Evolutionary conservation across 2,329 filamentous ascomycete genomes (phyloP).

Genomic region (Cercospora sp.): DNA sequence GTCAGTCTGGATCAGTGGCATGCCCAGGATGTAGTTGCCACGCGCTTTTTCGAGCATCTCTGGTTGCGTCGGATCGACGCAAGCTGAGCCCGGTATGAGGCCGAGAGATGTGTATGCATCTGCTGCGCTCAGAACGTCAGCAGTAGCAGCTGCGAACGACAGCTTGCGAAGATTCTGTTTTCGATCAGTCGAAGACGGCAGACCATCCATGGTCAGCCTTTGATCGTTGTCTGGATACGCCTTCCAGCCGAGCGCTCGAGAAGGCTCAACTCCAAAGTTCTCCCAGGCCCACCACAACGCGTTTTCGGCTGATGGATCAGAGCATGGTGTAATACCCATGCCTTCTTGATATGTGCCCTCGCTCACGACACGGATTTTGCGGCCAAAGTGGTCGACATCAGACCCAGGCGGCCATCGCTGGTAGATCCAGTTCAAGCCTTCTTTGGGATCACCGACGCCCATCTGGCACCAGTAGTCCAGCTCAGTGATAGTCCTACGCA

Average conservation of each 20-base stretch:
- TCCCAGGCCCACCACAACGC: conserved; percentile 65
- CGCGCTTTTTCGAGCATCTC: conserved; percentile 56
- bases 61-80: conserved; percentile 65
- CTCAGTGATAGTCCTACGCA: conserved; percentile 79
- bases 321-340: conserved; percentile 67
- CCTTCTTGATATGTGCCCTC: conserved; percentile 72
- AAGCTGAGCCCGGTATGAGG: conserved; percentile 41
- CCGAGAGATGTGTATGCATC: conserved; percentile 60
- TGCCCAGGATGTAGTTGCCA: conserved; percentile 56
- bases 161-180: conserved; percentile 41
- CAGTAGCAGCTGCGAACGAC: conserved; percentile 55
- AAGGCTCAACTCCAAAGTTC: conserved; percentile 59
- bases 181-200: not conserved
- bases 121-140: conserved; percentile 63
- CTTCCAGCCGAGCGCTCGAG: conserved; percentile 44
- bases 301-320: conserved; percentile 58
- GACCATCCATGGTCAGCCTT: not conserved
- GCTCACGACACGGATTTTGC: conserved; percentile 76
- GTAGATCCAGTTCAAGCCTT: conserved; percentile 87
- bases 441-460: conserved; percentile 82
- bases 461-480: conserved; percentile 98
- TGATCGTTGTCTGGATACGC: not conserved
- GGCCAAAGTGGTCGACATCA: conserved; percentile 66
- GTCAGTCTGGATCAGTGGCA: conserved; percentile 56
- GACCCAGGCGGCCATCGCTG: conserved; percentile 71